phyloP scores from a whole-genome alignment of 768 basidiomycete genomes.

The Russula sp. region DNA sequence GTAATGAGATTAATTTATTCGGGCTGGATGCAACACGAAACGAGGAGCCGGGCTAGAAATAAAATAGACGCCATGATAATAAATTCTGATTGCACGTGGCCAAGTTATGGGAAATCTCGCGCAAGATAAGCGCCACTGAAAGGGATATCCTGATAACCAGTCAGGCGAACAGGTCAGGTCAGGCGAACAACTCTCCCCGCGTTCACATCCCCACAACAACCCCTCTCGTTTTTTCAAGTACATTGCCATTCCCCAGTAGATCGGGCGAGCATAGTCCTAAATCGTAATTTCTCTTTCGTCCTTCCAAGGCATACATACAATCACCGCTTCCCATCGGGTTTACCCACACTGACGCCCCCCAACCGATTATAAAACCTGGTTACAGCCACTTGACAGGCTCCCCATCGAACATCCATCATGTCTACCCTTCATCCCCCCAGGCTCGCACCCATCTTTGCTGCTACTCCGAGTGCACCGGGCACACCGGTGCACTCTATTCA shows the following conservation, averaged over 20 bases:
- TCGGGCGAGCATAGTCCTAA: neutral
- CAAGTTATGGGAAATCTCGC: neutral
- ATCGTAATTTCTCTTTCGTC: neutral
- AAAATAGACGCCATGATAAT: neutral
- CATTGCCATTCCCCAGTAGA: neutral
- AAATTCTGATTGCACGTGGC: neutral
- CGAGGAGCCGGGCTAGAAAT: neutral
- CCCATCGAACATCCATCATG: slow-evolving; percentile 17
- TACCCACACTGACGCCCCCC: neutral
- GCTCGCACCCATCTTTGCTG: slow-evolving; percentile 63
- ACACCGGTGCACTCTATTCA: slow-evolving; percentile 88
- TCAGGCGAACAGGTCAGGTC: neutral
- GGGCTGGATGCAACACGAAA: neutral
- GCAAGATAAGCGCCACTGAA: slow-evolving; percentile 5
- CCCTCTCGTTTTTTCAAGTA: neutral
- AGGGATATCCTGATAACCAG: neutral
- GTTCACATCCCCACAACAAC: neutral
- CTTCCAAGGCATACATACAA: neutral
- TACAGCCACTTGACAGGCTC: neutral
- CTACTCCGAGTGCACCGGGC: slow-evolving; percentile 68
- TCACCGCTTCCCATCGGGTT: slow-evolving; percentile 2
- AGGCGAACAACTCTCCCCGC: neutral
- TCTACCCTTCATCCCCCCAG: slow-evolving; percentile 57
- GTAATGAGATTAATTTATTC: slow-evolving; percentile 10
- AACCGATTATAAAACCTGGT: slow-evolving; percentile 13